Evolutionary conservation across 2,329 filamentous ascomycete genomes (phyloP).

Genomic region (Beauveria sp.): DNA sequence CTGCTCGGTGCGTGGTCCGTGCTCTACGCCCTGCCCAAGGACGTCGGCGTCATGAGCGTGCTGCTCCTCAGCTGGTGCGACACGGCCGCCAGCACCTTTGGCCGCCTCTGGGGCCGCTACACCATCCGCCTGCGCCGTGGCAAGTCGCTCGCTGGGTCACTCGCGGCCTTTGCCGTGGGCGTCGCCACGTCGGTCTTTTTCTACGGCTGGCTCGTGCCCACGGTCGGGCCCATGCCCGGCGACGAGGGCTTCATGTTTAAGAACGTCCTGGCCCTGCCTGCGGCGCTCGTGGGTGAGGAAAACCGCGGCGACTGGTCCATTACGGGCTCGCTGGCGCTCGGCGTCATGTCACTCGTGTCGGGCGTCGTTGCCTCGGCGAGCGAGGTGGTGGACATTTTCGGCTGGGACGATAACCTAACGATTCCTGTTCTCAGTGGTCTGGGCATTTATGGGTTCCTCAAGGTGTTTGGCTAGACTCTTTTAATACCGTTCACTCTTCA

Average conservation of each 20-base stretch:
- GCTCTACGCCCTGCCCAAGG: constrained; percentile 83
- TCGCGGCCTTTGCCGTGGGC: constrained; percentile 77
- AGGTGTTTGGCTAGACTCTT: constrained; percentile 60
- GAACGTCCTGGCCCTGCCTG: constrained; percentile 65
- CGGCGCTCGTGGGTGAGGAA: constrained; percentile 50
- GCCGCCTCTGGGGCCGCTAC: constrained; percentile 79
- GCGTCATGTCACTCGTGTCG: constrained; percentile 74
- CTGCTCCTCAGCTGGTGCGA: constrained; percentile 96
- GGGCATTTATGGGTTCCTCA: constrained; percentile 87
- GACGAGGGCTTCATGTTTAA: constrained; percentile 72
- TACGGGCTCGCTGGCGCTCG: constrained; percentile 64
- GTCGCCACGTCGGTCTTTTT: constrained; percentile 77
- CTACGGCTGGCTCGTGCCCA: constrained; percentile 78
- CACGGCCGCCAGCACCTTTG: constrained; percentile 91
- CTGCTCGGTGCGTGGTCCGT: constrained; percentile 84
- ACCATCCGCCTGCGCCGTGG: constrained; percentile 77
- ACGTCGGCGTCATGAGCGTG: constrained; percentile 82
- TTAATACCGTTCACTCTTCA: not conserved
- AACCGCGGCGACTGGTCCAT: constrained; percentile 52
- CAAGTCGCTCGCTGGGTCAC: constrained; percentile 84
- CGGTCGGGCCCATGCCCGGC: constrained; percentile 56
- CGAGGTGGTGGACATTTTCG: constrained; percentile 84
- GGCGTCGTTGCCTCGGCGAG: constrained; percentile 84
- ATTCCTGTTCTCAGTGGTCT: constrained; percentile 87
- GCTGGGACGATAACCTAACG: constrained; percentile 95